Evolutionary conservation across 805 yeast genomes (phyloP).

Genomic region (Komagataella pastoris): DNA sequence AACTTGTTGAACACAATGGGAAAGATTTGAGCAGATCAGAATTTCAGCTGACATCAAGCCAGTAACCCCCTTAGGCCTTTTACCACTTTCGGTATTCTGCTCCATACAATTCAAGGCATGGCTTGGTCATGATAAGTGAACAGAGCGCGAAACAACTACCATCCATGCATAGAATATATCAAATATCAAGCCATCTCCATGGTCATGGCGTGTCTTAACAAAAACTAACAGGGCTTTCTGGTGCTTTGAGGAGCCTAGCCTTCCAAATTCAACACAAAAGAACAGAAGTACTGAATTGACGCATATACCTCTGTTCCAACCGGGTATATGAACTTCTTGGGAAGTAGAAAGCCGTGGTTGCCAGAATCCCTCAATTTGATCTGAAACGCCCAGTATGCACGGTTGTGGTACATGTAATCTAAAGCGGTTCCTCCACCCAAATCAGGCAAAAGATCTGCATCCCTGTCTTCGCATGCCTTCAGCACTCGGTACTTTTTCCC

Average conservation of each 20-base stretch:
- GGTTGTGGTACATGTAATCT: conserved; percentile 74
- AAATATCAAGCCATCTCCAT: neutral
- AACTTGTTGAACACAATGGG: neutral
- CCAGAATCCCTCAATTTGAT: conserved; percentile 75
- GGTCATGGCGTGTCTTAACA: neutral
- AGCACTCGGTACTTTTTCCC: conserved; percentile 58
- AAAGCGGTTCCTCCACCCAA: conserved; percentile 70
- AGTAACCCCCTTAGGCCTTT: neutral
- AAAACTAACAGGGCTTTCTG: neutral
- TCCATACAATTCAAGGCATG: neutral
- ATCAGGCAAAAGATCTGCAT: conserved; percentile 59
- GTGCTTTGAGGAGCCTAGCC: neutral
- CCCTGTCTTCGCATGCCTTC: conserved; percentile 72
- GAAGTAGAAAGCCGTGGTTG: conserved; percentile 69
- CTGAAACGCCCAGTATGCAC: conserved; percentile 78
- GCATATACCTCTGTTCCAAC: conserved; percentile 67
- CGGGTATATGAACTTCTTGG: conserved; percentile 54
- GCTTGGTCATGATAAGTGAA: neutral
- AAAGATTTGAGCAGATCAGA: neutral
- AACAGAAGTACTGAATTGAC: conserved; percentile 54
- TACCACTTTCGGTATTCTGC: neutral
- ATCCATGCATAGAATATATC: neutral
- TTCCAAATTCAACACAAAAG: conserved; percentile 22
- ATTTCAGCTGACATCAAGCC: neutral
- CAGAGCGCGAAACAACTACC: neutral